Percentiles rank a stretch among this genome's conserved stretches.
Evolutionary conservation across 2,329 filamentous ascomycete species (phyloP).

Genomic region (Colletotrichum godetiae): DNA sequence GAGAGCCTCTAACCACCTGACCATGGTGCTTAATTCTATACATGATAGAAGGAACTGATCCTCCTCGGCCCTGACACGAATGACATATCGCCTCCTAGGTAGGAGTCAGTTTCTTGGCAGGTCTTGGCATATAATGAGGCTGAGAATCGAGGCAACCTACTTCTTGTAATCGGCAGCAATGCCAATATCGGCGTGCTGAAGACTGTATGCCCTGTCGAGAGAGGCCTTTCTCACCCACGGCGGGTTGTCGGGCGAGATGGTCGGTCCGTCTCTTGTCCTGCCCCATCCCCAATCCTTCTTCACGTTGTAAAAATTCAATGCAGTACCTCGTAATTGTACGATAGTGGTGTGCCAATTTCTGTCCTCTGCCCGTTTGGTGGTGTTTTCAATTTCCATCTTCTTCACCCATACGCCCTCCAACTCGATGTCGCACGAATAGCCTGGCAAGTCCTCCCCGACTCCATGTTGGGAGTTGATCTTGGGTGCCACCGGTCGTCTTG

Average conservation of each 20-base stretch:
- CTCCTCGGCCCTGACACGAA: conserved; percentile 78
- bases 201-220: conserved; percentile 75
- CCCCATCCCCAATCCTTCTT: conserved; percentile 68
- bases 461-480: conserved; percentile 32
- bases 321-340: conserved; percentile 74
- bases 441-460: conserved; percentile 58
- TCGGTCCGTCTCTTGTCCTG: conserved; percentile 57
- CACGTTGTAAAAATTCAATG: conserved; percentile 72
- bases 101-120: conserved; percentile 32
- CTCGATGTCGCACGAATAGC: conserved; percentile 66
- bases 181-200: conserved; percentile 80
- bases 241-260: conserved; percentile 61
- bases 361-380: conserved; percentile 70
- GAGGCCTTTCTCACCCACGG: conserved; percentile 64
- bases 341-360: conserved; percentile 74
- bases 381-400: conserved; percentile 75
- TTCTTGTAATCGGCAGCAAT: conserved; percentile 80
- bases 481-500: conserved; percentile 39
- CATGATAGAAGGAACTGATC: conserved; percentile 80
- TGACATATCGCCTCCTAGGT: conserved; percentile 69
- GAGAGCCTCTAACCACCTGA: conserved; percentile 75
- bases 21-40: conserved; percentile 71
- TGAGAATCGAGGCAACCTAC: conserved; percentile 51
- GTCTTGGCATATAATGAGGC: conserved; percentile 29
- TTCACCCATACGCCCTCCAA: conserved; percentile 68